These are phyloP conservation scores for Polygonum aviculare DNA, from an alignment of 148 eudicot species.

Conservation along the genomic window DNA sequence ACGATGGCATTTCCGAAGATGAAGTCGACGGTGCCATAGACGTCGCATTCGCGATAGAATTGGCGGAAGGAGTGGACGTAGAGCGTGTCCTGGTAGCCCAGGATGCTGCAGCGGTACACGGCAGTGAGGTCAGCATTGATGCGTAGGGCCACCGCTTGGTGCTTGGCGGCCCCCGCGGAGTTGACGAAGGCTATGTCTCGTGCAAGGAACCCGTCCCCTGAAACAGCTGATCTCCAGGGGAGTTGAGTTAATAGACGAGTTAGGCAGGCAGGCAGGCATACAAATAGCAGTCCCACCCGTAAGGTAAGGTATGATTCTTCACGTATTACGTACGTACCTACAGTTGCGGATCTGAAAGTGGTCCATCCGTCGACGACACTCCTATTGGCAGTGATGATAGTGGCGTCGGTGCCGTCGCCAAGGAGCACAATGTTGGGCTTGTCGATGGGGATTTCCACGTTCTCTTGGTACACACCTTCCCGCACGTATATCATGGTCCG, in stretches of 20 bases:
- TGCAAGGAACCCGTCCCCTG: conserved; percentile 86
- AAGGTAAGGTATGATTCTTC: no score
- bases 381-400: conserved; percentile 54
- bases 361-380: conserved; percentile 91
- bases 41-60: conserved; percentile 81
- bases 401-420: conserved; percentile 74
- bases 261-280: no score
- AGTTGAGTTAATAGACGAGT: no score
- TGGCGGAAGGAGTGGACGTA: conserved; percentile 84
- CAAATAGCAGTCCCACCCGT: neutral
- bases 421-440: conserved; percentile 73
- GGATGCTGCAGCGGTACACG: conserved; percentile 51
- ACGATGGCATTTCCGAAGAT: conserved; percentile 89
- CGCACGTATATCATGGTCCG: conserved; percentile 47
- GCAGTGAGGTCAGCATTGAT: conserved; percentile 76
- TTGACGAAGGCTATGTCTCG: conserved; percentile 73
- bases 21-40: conserved; percentile 76
- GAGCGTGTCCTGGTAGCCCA: conserved; percentile 78
- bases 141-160: conserved; percentile 87
- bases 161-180: conserved; percentile 65
- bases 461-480: conserved; percentile 54
- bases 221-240: conserved; percentile 42
- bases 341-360: conserved; percentile 91
- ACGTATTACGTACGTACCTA: conserved; percentile 38
- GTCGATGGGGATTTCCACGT: conserved; percentile 54